Percentiles rank a stretch among this genome's conserved stretches.
Evolutionary conservation across 176 grass and related monocot genomes (phyloP).

Genomic region (Avena insularis): DNA sequence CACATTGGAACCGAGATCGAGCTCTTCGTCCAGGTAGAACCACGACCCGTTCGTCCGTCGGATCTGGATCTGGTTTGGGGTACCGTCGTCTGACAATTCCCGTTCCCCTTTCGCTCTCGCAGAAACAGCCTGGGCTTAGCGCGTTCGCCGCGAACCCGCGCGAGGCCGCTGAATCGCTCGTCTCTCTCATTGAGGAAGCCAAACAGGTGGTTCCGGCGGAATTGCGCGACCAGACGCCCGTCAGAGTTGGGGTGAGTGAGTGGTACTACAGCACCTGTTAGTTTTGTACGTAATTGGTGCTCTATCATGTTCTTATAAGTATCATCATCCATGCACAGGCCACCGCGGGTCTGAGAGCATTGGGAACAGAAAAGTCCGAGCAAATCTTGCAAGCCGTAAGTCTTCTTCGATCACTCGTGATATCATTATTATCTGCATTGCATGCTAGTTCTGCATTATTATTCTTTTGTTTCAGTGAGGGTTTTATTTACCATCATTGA

Average conservation of each 20-base stretch:
- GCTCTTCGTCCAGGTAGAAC: constrained; percentile 81
- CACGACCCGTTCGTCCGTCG: neutral
- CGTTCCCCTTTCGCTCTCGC: neutral
- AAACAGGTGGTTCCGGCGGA: constrained; percentile 67
- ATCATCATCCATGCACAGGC: constrained; percentile 57
- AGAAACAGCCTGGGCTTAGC: constrained; percentile 89
- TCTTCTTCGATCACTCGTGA: neutral
- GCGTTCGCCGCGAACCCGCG: constrained; percentile 48
- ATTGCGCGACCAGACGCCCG: constrained; percentile 76
- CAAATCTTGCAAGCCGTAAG: constrained; percentile 87
- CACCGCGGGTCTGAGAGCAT: constrained; percentile 78
- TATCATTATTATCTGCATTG: neutral
- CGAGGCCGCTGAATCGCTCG: constrained; percentile 80
- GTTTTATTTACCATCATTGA: no score
- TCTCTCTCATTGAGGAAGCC: constrained; percentile 73
- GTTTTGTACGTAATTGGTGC: neutral
- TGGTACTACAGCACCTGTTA: neutral
- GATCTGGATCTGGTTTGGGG: constrained; percentile 42
- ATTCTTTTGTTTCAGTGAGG: no score
- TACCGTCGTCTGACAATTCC: neutral
- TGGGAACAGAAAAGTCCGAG: constrained; percentile 78
- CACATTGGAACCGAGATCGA: constrained; percentile 85
- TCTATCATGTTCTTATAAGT: constrained; percentile 27
- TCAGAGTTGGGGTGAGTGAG: constrained; percentile 91
- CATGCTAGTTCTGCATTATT: no score